Conservation (phyloP, 495 filamentous ascomycete genomes). For the Astrocystis sublimbata region DNA sequence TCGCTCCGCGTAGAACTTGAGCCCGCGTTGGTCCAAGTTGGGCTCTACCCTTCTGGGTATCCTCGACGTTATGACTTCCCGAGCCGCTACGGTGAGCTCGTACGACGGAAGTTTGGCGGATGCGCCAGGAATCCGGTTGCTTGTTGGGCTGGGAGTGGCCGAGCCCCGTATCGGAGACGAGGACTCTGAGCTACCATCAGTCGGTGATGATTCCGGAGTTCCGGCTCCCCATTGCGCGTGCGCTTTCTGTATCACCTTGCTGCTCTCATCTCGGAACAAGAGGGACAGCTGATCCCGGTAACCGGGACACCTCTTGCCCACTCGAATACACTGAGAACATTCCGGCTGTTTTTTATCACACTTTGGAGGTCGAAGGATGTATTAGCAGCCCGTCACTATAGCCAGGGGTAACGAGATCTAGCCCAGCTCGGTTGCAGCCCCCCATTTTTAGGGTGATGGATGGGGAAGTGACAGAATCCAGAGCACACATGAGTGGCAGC, state of each 20-base stretch:
- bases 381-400: conserved; percentile 7
- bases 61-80: conserved; percentile 14
- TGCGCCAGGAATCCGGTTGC: conserved; percentile 9
- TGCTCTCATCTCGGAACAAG: conserved; percentile 74
- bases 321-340: conserved; percentile 65
- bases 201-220: conserved; percentile 28
- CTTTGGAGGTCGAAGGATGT: conserved; percentile 30
- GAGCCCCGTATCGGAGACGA: conserved; percentile 13
- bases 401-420: background rate
- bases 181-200: conserved; percentile 25
- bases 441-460: too few relatives aligned
- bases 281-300: conserved; percentile 69
- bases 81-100: conserved; percentile 10
- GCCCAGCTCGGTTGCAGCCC: background rate
- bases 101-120: conserved; percentile 9
- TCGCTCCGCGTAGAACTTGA: conserved; percentile 50
- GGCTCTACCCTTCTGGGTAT: conserved; percentile 30
- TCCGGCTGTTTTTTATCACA: conserved; percentile 66
- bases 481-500: background rate
- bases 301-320: conserved; percentile 62
- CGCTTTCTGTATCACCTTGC: conserved; percentile 65
- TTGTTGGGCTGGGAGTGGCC: background rate
- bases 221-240: conserved; percentile 51
- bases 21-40: conserved; percentile 42
- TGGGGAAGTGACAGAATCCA: background rate